These are phyloP conservation scores for Umbelopsis sp. DNA, from an alignment of 371 early-diverging fungal species.

Conservation along the genomic window DNA sequence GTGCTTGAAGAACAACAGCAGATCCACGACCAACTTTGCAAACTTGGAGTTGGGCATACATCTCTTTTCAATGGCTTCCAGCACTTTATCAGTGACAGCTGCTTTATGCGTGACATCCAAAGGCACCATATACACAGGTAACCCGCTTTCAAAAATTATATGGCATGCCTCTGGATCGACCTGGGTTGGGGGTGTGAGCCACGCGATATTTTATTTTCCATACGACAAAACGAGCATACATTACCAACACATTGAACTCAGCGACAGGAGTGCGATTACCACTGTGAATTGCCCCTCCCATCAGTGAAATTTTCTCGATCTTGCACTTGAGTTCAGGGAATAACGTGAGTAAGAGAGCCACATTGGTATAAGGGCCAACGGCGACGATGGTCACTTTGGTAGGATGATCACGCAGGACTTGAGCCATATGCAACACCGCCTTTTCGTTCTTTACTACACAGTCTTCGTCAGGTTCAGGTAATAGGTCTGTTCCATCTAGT, in stretches of 20 bases:
- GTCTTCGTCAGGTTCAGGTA: slow-evolving; percentile 30
- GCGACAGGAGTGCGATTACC: slow-evolving; percentile 36
- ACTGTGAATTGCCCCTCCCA: slow-evolving; percentile 40
- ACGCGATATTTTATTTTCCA: too few relatives aligned
- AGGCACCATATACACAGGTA: slow-evolving; percentile 30
- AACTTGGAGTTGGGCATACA: slow-evolving; percentile 24
- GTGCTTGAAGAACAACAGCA: slow-evolving; percentile 31
- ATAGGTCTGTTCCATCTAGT: slow-evolving; percentile 28
- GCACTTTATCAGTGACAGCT: slow-evolving; percentile 20
- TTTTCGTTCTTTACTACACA: slow-evolving; percentile 19
- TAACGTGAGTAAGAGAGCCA: slow-evolving; percentile 38
- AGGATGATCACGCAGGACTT: slow-evolving; percentile 24
- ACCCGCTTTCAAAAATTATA: slow-evolving; percentile 35
- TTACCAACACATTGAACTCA: slow-evolving; percentile 41
- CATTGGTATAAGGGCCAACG: slow-evolving; percentile 42
- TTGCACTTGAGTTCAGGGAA: slow-evolving; percentile 34
- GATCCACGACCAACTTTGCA: slow-evolving; percentile 26
- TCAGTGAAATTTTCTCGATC: slow-evolving; percentile 34
- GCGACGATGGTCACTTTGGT: slow-evolving; percentile 33
- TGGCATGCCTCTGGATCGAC: slow-evolving; percentile 44
- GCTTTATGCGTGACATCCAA: slow-evolving; percentile 41
- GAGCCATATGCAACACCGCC: slow-evolving; percentile 32
- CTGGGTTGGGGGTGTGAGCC: neutral
- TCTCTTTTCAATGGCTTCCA: slow-evolving; percentile 23
- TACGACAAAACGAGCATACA: neutral